Base-by-base conservation (phyloP, 1,139 yeast species). In the Candida gigantensis region DNA sequence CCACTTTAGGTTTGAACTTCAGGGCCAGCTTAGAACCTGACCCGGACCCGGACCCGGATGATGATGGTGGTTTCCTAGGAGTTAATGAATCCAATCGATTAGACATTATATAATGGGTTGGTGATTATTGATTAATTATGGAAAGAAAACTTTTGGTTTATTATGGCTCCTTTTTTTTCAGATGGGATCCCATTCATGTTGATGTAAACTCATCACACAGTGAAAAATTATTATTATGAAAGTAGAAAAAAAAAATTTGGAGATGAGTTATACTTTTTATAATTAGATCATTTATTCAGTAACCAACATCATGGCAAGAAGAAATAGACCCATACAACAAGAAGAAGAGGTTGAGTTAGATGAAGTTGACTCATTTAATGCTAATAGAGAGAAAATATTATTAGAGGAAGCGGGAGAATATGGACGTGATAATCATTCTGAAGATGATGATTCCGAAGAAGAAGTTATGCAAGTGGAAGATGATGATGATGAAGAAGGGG, bases 1-100 rank as follows among this genome's bases (percentile, higher is more conserved):
- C 95, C 2, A 72, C 82, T 57, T 88, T 88, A 1, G 96, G 96
- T 53, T 81, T 77, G 60, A 88, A 88, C 58, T 83, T 81, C 2
- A 51, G 41, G 11, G 27, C 16, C 8, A 27, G 6, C n/a, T 24
- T 20, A 11, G 31, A 19, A 7, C 24, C 13, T 18, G 30, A 19
- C 6, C 19, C 7, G n/a, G 30, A 27, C 7, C 21, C 17, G 9
- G 18, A 5, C 9, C 24, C 24, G 3, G 41, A 26, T 13, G 47
- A 39, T 3, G 50, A 29, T 3, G 53, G 44, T 10, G 64, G 51
- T 45, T 63, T 60, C 41, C 62, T 64, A 29, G 66, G 51, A 47
- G 63, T 68, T 48, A 71, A 59, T 15, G 74, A 68, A 34, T 70
- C 76, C 41, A 71, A 58, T 41, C 76, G 53, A 48, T 70, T 68